phyloP scores from a whole-genome alignment of 2,329 filamentous ascomycete genomes.

The Aspergillus sp. region DNA sequence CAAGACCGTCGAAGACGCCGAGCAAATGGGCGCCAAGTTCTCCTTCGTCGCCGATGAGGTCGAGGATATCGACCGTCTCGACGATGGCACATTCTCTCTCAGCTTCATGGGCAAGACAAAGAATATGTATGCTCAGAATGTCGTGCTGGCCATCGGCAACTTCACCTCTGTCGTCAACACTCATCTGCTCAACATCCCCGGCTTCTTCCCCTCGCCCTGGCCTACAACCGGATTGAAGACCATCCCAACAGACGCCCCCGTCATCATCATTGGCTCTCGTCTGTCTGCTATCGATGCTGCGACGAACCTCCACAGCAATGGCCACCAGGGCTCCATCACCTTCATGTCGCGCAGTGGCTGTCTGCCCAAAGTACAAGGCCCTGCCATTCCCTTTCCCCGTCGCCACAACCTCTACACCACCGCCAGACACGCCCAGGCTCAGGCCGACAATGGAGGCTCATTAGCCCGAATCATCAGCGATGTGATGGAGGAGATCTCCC shows the following conservation, averaged over 20 bases:
- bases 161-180: conserved; percentile 3
- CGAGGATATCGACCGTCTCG: conserved; percentile 3
- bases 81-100: conserved; percentile 1
- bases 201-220: conserved; percentile 7
- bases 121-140: background rate
- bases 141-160: conserved; percentile 4
- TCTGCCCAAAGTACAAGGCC: conserved; percentile 7
- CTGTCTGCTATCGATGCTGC: conserved; percentile 7
- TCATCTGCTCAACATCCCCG: conserved; percentile 4
- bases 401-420: conserved; percentile 3
- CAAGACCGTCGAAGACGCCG: conserved; percentile 1
- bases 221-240: conserved; percentile 3
- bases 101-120: background rate
- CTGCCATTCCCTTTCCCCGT: conserved; percentile 1
- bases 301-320: conserved; percentile 2
- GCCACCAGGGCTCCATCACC: conserved; percentile 5
- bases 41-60: conserved; percentile 5
- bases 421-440: conserved; percentile 2
- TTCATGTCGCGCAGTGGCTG: conserved; percentile 8
- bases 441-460: background rate
- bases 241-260: conserved; percentile 3
- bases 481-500: conserved; percentile 6
- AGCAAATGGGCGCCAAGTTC: conserved; percentile 1
- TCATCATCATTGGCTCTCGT: conserved; percentile 6
- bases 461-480: conserved; percentile 4